Evolutionary conservation across 495 filamentous ascomycete species (phyloP), one percentile per base, ranked within the genome.

Genomic region (Viridothelium virens): DNA sequence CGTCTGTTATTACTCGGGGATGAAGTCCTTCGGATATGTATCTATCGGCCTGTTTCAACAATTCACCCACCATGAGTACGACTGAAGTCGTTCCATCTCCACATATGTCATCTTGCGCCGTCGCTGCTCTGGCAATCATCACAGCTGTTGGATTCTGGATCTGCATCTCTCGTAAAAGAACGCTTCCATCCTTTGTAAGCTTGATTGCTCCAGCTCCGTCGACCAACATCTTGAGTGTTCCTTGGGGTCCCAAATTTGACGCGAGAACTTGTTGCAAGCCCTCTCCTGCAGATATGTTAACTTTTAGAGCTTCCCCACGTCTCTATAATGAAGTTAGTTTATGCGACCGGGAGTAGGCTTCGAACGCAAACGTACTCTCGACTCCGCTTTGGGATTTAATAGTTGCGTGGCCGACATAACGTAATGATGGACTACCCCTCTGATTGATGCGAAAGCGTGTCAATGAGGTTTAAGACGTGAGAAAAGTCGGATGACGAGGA

Each of bases 51-150:
- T 99, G 94, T 83, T 97, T 99, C 74, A 99, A 76, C 61, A 99
- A 83, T 80, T 99, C 94, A 77, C 94, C 94, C 38, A 99, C 94
- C 74, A 96, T 77, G 71, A 99, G 78, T 12, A 99, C 94, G 11
- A 97, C 93, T 56, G 91, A 96, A 41, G 94, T 99, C 70, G 94
- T 99, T 70, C 94, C 94, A 79, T 99, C 94, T 72, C 94, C 94
- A 67, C 90, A 94, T 66, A 99, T 99, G 72, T 99, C 94, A 77
- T 99, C 94, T 77, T 97, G 92, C 66, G 94, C 94, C 9, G 94
- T 99, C 62, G 95, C 94, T 69, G 94, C 95, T 76, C 94, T 85
- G 66, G 95, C 94, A 77, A 99, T 99, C 92, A 99, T 97, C 68
- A 98, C 85, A 81, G 86, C 80, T 47, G 44, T 62, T 5, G 47